Base-by-base conservation (phyloP, 805 yeast species). In the Huiozyma sinensis region DNA sequence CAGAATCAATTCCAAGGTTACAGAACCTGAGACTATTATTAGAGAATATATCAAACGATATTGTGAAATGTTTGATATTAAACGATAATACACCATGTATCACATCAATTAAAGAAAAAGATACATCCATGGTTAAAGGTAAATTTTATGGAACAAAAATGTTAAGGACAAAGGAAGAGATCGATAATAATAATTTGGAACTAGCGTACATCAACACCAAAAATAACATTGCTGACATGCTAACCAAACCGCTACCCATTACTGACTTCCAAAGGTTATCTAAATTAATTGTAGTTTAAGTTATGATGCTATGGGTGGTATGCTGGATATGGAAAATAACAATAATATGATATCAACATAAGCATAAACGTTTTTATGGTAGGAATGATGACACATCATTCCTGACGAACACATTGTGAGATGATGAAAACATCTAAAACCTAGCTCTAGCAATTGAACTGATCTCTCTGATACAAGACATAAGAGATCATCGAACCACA, bases 161-260 rank as follows among this genome's bases (percentile, higher is more conserved):
- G 3, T 6, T 37, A 27, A 37, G 39, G 24, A 27, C 29, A 8
- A 24, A 17, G 2, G 9, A 37, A 7, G 29, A 13, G 3, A 10
- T 27, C n/a, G 11, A 24, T 2, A 27, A n/a, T 7, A 37, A 37
- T 5, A 17, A 27, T 2, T 28, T 37, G 2, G 2, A 24, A 1
- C 2, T 37, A 8, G n/a, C 1, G 9, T 39, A 47, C 35, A 39
- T 44, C 13, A 29, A 30, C 6, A 41, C 47, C 2, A 36, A 38
- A 6, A 35, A 30, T 6, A 47, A 44, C 24, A 40, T 17, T 32
- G 44, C 41, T 24, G 41, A 42, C 17, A 13, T 37, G 24, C 12
- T 42, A 28, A 42, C 44, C 6, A 42, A 42, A 42, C 44, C 41
- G 5, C 33, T 42, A 17, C 13, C 44, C 5, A 3, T 29, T 24